A percentile compares a stretch with the other conserved stretches of the same genome.
Conservation (phyloP, 1,284 basidiomycete species). For the Pyrrhoderma noxium region DNA sequence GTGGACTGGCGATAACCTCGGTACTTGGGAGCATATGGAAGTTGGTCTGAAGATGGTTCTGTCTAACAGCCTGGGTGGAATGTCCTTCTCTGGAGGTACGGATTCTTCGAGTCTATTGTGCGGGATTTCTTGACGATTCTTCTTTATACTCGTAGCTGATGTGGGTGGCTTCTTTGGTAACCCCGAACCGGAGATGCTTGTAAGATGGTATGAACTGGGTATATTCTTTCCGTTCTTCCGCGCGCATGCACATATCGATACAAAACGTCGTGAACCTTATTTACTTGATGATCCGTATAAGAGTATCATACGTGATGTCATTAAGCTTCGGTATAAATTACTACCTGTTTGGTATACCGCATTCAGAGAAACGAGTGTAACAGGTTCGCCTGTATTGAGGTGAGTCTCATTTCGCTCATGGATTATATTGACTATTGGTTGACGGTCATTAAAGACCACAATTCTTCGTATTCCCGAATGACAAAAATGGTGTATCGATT, state of each 20-base stretch:
- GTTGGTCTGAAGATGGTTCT: conserved; percentile 94
- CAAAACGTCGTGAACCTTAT: conserved; percentile 95
- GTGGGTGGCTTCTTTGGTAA: conserved; percentile 99
- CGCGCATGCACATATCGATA: conserved; percentile 97
- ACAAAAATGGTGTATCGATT: conserved; percentile 76
- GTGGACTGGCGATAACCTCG: conserved; percentile 99
- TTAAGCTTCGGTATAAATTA: conserved; percentile 83
- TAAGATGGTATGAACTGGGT: conserved; percentile 96
- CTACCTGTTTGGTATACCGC: conserved; percentile 96
- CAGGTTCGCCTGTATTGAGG: conserved; percentile 77
- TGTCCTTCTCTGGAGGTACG: conserved; percentile 88
- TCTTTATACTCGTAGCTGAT: conserved; percentile 60
- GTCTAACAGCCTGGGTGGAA: conserved; percentile 86
- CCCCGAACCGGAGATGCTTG: conserved; percentile 88
- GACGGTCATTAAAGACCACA: conserved; percentile 69
- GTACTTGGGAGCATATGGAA: conserved; percentile 96
- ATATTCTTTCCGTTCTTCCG: conserved; percentile 97
- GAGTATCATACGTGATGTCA: conserved; percentile 69
- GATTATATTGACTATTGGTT: neutral
- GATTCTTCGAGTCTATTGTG: conserved; percentile 16
- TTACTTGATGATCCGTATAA: conserved; percentile 86
- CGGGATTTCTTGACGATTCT: conserved; percentile 4
- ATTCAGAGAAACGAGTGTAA: conserved; percentile 79
- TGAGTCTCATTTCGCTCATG: conserved; percentile 28
- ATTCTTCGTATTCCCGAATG: conserved; percentile 87